Conservation (phyloP, 1,139 yeast genomes). For the Taiozyma sp. region DNA sequence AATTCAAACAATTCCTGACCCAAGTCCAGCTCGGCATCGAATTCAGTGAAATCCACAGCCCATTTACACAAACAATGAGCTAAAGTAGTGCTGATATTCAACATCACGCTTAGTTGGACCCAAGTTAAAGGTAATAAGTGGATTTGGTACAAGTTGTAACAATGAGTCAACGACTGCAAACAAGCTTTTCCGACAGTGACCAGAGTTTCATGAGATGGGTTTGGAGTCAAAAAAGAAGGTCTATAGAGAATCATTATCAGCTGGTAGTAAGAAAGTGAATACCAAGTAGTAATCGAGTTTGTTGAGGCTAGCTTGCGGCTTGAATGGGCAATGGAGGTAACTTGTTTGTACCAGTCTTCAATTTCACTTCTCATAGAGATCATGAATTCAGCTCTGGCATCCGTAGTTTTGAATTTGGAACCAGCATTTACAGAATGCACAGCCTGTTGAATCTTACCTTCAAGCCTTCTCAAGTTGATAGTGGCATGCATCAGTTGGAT, state of each 20-base stretch:
- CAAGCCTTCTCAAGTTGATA: slow-evolving; percentile 36
- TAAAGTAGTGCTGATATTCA: slow-evolving; percentile 40
- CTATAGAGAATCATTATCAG: slow-evolving; percentile 37
- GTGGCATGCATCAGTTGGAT: slow-evolving; percentile 35
- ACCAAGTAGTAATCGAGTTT: slow-evolving; percentile 41
- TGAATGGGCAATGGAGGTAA: slow-evolving; percentile 23
- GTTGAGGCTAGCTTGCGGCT: slow-evolving; percentile 26
- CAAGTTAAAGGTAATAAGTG: slow-evolving; percentile 41
- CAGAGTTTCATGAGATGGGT: slow-evolving; percentile 33
- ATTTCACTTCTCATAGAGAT: slow-evolving; percentile 32
- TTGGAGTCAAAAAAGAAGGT: slow-evolving; percentile 42
- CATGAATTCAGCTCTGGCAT: slow-evolving; percentile 28
- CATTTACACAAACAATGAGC: slow-evolving; percentile 41
- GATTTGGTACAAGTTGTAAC: slow-evolving; percentile 37
- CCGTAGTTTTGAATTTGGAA: slow-evolving; percentile 23
- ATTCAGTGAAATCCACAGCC: slow-evolving; percentile 38
- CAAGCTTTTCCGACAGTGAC: slow-evolving; percentile 36
- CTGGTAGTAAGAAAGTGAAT: slow-evolving; percentile 40
- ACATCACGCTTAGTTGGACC: slow-evolving; percentile 40
- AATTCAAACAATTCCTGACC: slow-evolving; percentile 40
- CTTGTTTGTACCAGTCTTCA: slow-evolving; percentile 35
- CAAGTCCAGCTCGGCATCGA: slow-evolving; percentile 38
- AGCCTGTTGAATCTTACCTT: slow-evolving; percentile 35
- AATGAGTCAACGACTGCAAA: slow-evolving; percentile 35
- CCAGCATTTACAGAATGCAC: slow-evolving; percentile 38